Evolutionary conservation across 176 grass and related monocot genomes (phyloP).

Genomic region (Rhipidocladum racemiflorum): DNA sequence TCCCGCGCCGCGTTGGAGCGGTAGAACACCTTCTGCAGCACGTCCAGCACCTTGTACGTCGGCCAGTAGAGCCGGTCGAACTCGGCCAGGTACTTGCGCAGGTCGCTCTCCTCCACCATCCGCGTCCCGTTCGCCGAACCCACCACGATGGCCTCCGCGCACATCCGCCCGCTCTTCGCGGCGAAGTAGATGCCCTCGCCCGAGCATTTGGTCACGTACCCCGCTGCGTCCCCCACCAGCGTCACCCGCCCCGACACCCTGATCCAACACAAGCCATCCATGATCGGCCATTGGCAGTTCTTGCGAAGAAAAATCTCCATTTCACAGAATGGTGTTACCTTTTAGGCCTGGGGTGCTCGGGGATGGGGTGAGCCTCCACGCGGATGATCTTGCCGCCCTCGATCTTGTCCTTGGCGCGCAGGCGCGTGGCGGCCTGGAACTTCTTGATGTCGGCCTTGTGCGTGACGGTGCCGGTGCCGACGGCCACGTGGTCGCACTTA

Average conservation of each 20-base stretch:
- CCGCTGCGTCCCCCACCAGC: slow-evolving; percentile 84
- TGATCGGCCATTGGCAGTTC: not conserved
- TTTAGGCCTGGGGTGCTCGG: slow-evolving; percentile 80
- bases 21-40: slow-evolving; percentile 99
- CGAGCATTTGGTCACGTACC: slow-evolving; percentile 98
- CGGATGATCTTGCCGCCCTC: slow-evolving; percentile 93
- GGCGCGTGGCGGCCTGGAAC: slow-evolving; percentile 91
- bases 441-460: slow-evolving; percentile 97
- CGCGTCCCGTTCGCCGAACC: slow-evolving; percentile 74
- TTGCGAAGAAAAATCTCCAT: not conserved
- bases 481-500: slow-evolving; percentile 86
- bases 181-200: slow-evolving; percentile 99
- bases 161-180: slow-evolving; percentile 91
- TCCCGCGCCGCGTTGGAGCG: slow-evolving; percentile 84
- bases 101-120: slow-evolving; percentile 87
- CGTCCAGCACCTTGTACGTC: slow-evolving; percentile 97
- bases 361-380: slow-evolving; percentile 95
- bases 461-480: slow-evolving; percentile 93
- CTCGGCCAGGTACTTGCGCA: slow-evolving; percentile 88
- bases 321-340: slow-evolving; percentile 35
- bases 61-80: slow-evolving; percentile 97
- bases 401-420: slow-evolving; percentile 93
- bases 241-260: slow-evolving; percentile 70
- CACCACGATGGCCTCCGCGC: slow-evolving; percentile 82
- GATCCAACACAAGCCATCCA: not conserved